A percentile compares a stretch with the other conserved stretches of the same genome.
These are phyloP conservation scores for Fraxinus floribunda DNA, from an alignment of 305 asterid genomes.

Conservation along the genomic window DNA sequence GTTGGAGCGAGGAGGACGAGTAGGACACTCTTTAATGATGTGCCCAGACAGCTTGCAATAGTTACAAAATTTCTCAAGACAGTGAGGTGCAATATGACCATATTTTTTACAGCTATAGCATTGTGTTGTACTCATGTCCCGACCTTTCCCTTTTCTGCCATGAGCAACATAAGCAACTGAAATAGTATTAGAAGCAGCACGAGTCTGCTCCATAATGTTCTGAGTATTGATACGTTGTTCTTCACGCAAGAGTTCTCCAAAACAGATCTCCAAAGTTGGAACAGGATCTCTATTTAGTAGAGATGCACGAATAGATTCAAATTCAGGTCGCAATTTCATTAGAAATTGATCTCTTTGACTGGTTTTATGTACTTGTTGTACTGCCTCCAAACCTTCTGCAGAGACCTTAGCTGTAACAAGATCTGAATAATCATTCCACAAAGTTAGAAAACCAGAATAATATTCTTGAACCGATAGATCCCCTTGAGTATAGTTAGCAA, in stretches of 20 bases:
- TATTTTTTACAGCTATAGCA: neutral
- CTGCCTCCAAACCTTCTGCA: neutral
- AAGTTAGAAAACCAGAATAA: neutral
- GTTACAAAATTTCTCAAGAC: neutral
- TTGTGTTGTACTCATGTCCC: constrained; percentile 1
- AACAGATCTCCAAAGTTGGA: neutral
- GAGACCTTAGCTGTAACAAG: neutral
- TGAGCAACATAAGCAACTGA: neutral
- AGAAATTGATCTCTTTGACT: neutral
- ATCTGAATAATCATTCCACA: neutral
- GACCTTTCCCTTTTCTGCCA: neutral
- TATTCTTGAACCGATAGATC: neutral
- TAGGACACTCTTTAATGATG: neutral
- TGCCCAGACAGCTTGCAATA: neutral
- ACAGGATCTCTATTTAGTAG: constrained; percentile 3
- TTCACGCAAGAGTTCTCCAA: neutral
- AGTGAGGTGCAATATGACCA: neutral
- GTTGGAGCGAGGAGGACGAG: neutral
- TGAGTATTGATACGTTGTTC: neutral
- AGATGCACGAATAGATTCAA: neutral
- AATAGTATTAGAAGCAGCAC: neutral
- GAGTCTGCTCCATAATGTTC: neutral
- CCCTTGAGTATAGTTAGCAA: neutral
- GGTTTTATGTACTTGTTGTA: neutral
- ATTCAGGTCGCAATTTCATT: neutral